Percentiles rank a stretch among this genome's conserved stretches.
phyloP scores from a whole-genome alignment of 352 stramenopile genomes.

The Blastocystis sp. region DNA sequence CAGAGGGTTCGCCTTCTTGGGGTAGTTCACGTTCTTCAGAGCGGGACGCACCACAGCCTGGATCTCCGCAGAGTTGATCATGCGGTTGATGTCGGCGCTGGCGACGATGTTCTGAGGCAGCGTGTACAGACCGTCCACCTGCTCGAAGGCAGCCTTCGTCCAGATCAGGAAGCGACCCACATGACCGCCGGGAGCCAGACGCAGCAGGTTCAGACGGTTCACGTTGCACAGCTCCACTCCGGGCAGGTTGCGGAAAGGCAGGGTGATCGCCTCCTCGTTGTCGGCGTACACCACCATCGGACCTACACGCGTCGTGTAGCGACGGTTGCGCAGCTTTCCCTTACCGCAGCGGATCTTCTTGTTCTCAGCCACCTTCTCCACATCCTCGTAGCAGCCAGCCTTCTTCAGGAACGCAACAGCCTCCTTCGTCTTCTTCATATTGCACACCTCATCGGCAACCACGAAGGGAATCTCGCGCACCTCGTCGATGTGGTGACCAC shows the following conservation, averaged over 20 bases:
- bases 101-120: conserved; percentile 84
- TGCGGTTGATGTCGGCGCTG: conserved; percentile 77
- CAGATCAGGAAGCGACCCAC: conserved; percentile 95
- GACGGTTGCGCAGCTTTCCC: conserved; percentile 94
- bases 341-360: conserved; percentile 91
- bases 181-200: conserved; percentile 91
- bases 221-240: conserved; percentile 91
- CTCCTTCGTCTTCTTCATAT: conserved; percentile 82
- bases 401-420: conserved; percentile 83
- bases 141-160: conserved; percentile 90
- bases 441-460: conserved; percentile 62
- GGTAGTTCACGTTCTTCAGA: conserved; percentile 75
- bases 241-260: conserved; percentile 91
- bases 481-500: conserved; percentile 88
- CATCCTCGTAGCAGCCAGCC: conserved; percentile 83
- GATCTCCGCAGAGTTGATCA: conserved; percentile 80
- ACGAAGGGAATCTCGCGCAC: conserved; percentile 93
- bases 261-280: conserved; percentile 62
- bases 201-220: conserved; percentile 90
- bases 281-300: conserved; percentile 88
- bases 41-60: conserved; percentile 86
- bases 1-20: conserved; percentile 93
- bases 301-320: conserved; percentile 83
- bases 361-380: conserved; percentile 90
- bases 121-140: conserved; percentile 85